Base-by-base conservation (phyloP, 257 asterid genomes). In the Solanum dulcamara region DNA sequence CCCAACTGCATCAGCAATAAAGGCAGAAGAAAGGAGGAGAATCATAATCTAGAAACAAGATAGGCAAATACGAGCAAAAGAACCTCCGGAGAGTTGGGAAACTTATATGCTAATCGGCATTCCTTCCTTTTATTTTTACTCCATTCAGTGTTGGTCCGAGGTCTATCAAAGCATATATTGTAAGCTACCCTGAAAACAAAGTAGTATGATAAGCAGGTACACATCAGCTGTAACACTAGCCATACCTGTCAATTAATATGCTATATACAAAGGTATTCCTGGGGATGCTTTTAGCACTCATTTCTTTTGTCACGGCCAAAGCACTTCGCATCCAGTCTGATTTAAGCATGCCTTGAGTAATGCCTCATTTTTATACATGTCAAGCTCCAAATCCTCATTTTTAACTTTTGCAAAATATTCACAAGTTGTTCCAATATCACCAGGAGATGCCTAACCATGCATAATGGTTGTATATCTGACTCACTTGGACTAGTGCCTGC, bases 281-380 rank as follows among this genome's bases (percentile, higher is more conserved):
- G 7, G 91, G 92, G 86, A 96, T 90, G 77, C 93, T 94, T 86
- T 86, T 93, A 83, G 92, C 85, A 84, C 86, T 93, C 98, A 96
- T 96, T 88, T 94, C 97, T 90, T 94, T 92, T 12, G 98, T 95
- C 83, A 96, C 93, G 37, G 97, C 94, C 91, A 96, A 89, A 90
- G 99, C 99, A 89, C 99, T 95, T 86, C 93, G 96, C 94, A 91
- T 96, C 92, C 99, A 93, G 86, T 97, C 99, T 50, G 99, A 84
- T 91, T 96, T 81, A 94, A 96, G 85, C 98, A 94, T 53, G 99
- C 97, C 93, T 95, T 95, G 89, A 96, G 98, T 84, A 95, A 91
- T 37, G 94, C 99, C 85, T 94, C 98, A 10, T 93, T 95, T 2
- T 94, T 91, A 74, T 89, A 95, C 44, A 94, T 96, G 81, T 96